Evolutionary conservation across 2,329 filamentous ascomycete species (phyloP).

Genomic region (Microdochium trichocladiopsis): DNA sequence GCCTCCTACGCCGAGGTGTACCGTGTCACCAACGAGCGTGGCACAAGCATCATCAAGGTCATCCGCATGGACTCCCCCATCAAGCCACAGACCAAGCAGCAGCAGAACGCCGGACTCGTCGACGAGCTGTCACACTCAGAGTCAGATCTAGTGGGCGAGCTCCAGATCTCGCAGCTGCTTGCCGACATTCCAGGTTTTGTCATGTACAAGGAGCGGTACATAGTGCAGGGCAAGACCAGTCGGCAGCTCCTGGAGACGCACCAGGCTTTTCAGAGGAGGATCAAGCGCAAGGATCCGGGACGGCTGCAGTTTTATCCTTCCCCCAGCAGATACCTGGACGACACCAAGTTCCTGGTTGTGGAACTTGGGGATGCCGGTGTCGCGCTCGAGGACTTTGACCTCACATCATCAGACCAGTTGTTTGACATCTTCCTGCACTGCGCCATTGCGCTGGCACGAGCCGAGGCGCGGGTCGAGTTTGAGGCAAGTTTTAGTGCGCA

Average conservation of each 20-base stretch:
- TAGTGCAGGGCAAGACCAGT: slow-evolving; percentile 49
- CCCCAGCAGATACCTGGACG: slow-evolving; percentile 50
- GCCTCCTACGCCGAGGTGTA: slow-evolving; percentile 63
- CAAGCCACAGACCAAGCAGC: slow-evolving; percentile 48
- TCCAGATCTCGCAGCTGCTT: slow-evolving; percentile 56
- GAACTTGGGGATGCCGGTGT: slow-evolving; percentile 57
- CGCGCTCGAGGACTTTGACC: slow-evolving; percentile 50
- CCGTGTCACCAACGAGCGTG: slow-evolving; percentile 49
- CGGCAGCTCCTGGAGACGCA: slow-evolving; percentile 51
- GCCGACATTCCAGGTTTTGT: slow-evolving; percentile 60
- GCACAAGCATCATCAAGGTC: slow-evolving; percentile 59
- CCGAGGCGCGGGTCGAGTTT: slow-evolving; percentile 50
- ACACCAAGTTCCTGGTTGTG: slow-evolving; percentile 52
- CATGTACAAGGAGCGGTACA: slow-evolving; percentile 57
- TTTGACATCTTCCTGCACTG: slow-evolving; percentile 60
- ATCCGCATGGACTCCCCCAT: slow-evolving; percentile 53
- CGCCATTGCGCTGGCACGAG: slow-evolving; percentile 51
- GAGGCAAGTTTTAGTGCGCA: slow-evolving; percentile 35
- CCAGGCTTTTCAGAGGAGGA: slow-evolving; percentile 45
- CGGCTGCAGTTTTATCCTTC: slow-evolving; percentile 55
- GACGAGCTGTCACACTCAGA: slow-evolving; percentile 52
- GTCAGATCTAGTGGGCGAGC: slow-evolving; percentile 48
- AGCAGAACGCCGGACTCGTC: slow-evolving; percentile 44
- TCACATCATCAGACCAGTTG: slow-evolving; percentile 41
- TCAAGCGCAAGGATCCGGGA: slow-evolving; percentile 47